Base-by-base conservation (phyloP, 257 asterid species). In the Solanum ossicruentum region DNA sequence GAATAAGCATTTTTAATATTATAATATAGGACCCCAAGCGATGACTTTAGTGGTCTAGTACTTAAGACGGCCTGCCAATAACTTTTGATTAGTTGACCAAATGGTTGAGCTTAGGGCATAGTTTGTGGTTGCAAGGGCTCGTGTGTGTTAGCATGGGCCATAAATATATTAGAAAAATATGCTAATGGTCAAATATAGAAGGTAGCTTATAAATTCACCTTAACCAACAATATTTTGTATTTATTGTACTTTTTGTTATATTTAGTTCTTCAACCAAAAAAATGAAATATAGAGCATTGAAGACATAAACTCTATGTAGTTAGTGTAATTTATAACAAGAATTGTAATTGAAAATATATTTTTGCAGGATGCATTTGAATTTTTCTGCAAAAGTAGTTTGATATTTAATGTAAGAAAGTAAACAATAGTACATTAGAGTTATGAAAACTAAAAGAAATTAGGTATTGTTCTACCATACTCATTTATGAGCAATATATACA, bases 401-500 rank as follows among this genome's bases (percentile, higher is more conserved):
- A 77, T 8, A 77, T 77, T 77, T 23, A 77, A 51, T 77, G 63
- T 10, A 72, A 12, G 36, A 45, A 45, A 72, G 45, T 15, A 75
- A 13, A 23, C 7, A 51, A 4, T 36, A 36, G 41, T 47, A 67
- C 51, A 20, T 1, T 43, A 67, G 49, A 75, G 9, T 26, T 12
- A 49, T 49, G 61, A 75, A 75, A 75, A 47, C 21, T 49, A 75
- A 77, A 51, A 49, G 65, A 77, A 28, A 20, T 58, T 84, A 85
- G 87, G 82, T 82, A 70, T 70, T 77, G 81, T 86, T 73, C 39
- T 86, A 15, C 72, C 84, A 78, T 66, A 45, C 49, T 52, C 55
- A 55, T 56, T 16, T 11, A 77, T 77, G 26, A 77, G 65, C 26
- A 49, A 77, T 12, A 49, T 15, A 51, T 49, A 51, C 17, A 23